phyloP scores from a whole-genome alignment of 1,284 basidiomycete genomes.

The Fomitiporia mediterranea region DNA sequence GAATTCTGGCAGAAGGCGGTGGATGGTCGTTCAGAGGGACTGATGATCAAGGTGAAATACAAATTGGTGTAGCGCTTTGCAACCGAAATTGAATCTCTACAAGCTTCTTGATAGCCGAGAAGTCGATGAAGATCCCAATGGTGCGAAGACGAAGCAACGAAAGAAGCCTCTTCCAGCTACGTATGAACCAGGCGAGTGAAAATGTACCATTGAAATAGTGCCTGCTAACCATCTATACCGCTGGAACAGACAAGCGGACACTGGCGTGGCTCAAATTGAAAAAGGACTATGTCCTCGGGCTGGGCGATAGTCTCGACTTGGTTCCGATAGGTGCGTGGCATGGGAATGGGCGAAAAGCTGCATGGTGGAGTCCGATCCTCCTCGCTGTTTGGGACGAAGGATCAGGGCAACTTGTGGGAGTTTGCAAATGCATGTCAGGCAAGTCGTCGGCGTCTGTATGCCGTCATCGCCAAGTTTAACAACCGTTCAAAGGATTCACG shows the following conservation, averaged over 20 bases:
- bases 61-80: conserved; percentile 16
- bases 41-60: conserved; percentile 84
- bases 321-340: conserved; percentile 81
- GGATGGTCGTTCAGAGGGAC: conserved; percentile 82
- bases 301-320: conserved; percentile 60
- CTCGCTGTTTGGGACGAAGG: conserved; percentile 77
- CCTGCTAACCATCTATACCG: background rate
- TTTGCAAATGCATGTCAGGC: conserved; percentile 88
- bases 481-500: conserved; percentile 62
- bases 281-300: conserved; percentile 67
- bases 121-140: conserved; percentile 33
- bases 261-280: conserved; percentile 84
- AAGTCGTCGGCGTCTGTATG: conserved; percentile 24
- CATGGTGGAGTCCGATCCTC: conserved; percentile 92
- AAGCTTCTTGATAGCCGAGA: conserved; percentile 58
- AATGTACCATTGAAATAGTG: background rate
- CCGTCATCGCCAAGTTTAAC: conserved; percentile 4
- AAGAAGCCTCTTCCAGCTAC: conserved; percentile 80
- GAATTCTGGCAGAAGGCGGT: conserved; percentile 79
- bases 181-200: conserved; percentile 73
- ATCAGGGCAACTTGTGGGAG: conserved; percentile 66
- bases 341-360: conserved; percentile 87
- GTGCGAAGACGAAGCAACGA: conserved; percentile 37
- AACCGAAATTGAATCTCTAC: background rate
- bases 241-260: conserved; percentile 61